These are phyloP conservation scores for Cucurbita pepo DNA, from an alignment of 306 rosid genomes.

Conservation along the genomic window DNA sequence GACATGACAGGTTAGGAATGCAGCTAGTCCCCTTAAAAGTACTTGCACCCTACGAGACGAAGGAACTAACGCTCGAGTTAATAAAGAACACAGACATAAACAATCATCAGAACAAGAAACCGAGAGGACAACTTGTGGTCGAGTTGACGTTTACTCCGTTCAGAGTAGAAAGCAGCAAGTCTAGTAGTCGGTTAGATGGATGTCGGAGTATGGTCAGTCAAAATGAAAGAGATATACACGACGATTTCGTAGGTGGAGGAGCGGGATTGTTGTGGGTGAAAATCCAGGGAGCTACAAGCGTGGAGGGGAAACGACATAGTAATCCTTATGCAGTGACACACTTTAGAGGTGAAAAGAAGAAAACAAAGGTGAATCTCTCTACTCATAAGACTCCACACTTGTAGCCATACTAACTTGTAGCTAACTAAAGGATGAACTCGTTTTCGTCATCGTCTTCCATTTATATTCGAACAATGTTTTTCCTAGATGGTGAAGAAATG, in stretches of 20 bases:
- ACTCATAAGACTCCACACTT: not conserved
- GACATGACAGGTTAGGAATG: slow-evolving; percentile 78
- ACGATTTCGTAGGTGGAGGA: slow-evolving; percentile 33
- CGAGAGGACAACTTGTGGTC: slow-evolving; percentile 55
- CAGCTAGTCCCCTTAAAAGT: slow-evolving; percentile 62
- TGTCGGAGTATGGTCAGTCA: slow-evolving; percentile 28
- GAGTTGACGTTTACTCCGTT: slow-evolving; percentile 75
- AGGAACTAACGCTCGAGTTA: slow-evolving; percentile 53
- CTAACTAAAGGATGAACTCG: not conserved
- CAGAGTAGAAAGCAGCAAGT: slow-evolving; percentile 42
- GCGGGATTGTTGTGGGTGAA: slow-evolving; percentile 64
- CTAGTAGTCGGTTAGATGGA: slow-evolving; percentile 15
- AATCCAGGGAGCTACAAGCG: slow-evolving; percentile 57
- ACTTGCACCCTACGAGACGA: slow-evolving; percentile 48
- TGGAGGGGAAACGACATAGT: slow-evolving; percentile 72
- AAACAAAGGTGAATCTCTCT: slow-evolving; percentile 46
- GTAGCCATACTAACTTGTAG: not conserved
- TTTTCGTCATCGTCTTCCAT: not conserved
- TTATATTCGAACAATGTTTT: not conserved
- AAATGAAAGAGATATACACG: slow-evolving; percentile 13
- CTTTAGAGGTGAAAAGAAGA: slow-evolving; percentile 66
- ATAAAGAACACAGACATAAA: slow-evolving; percentile 52
- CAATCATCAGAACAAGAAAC: slow-evolving; percentile 48
- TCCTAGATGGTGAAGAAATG: slow-evolving; percentile 46
- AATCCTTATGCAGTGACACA: slow-evolving; percentile 50